These are phyloP conservation scores for Aspergillus cristatus DNA, from an alignment of 495 filamentous ascomycete genomes.

Conservation along the genomic window DNA sequence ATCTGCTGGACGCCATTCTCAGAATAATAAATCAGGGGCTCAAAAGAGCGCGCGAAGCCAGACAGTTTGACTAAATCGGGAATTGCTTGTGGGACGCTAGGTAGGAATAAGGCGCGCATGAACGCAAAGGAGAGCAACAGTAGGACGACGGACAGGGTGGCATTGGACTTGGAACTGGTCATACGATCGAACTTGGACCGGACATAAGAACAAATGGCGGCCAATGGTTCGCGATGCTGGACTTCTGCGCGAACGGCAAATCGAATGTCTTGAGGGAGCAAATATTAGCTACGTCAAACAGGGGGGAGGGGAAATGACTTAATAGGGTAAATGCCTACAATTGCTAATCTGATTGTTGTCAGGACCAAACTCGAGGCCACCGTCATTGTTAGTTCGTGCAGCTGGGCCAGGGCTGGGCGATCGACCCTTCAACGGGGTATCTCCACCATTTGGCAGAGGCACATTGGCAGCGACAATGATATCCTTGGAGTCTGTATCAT, in stretches of 20 bases:
- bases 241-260: slow-evolving; percentile 80
- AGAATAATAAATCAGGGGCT: slow-evolving; percentile 85
- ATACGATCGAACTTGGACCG: slow-evolving; percentile 43
- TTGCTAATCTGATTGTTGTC: slow-evolving; percentile 40
- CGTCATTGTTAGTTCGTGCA: slow-evolving; percentile 17
- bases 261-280: slow-evolving; percentile 68
- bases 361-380: slow-evolving; percentile 24
- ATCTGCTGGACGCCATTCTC: slow-evolving; percentile 81
- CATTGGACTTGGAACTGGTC: slow-evolving; percentile 54
- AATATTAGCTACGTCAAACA: neutral
- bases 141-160: slow-evolving; percentile 50
- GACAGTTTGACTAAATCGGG: slow-evolving; percentile 88
- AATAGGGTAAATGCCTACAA: slow-evolving; percentile 41
- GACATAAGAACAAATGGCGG: slow-evolving; percentile 57
- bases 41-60: slow-evolving; percentile 76
- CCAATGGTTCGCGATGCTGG: slow-evolving; percentile 77
- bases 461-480: slow-evolving; percentile 49
- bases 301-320: slow-evolving; percentile 16
- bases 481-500: slow-evolving; percentile 35
- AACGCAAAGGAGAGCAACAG: slow-evolving; percentile 49
- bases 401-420: slow-evolving; percentile 40
- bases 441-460: slow-evolving; percentile 42
- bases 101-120: slow-evolving; percentile 57
- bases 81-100: slow-evolving; percentile 55
- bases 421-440: slow-evolving; percentile 43